These are phyloP conservation scores for Alternaria arbusti DNA, from an alignment of 2,329 filamentous ascomycete genomes.

Conservation along the genomic window DNA sequence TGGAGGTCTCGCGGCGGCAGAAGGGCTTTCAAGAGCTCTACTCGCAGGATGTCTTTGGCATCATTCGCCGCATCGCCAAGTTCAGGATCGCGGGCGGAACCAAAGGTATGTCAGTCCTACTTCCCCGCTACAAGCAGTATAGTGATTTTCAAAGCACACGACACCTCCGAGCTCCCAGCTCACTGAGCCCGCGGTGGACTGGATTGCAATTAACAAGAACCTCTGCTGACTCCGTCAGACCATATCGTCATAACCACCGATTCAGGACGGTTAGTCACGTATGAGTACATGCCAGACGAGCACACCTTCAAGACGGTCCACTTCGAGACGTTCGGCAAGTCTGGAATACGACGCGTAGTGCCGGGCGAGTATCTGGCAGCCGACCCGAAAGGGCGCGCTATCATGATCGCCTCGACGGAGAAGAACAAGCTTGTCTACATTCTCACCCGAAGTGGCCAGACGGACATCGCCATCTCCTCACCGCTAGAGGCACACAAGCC, in stretches of 20 bases:
- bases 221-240: constrained; percentile 65
- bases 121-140: constrained; percentile 48
- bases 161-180: constrained; percentile 33
- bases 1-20: constrained; percentile 83
- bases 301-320: constrained; percentile 90
- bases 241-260: constrained; percentile 95
- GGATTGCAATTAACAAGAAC: constrained; percentile 38
- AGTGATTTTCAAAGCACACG: constrained; percentile 56
- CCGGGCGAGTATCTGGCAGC: constrained; percentile 95
- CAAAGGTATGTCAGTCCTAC: constrained; percentile 75
- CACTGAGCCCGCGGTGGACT: constrained; percentile 34
- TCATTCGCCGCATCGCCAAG: constrained; percentile 85
- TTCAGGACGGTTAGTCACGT: constrained; percentile 90
- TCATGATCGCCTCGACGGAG: constrained; percentile 90
- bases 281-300: constrained; percentile 86
- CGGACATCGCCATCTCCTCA: constrained; percentile 94
- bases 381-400: constrained; percentile 94
- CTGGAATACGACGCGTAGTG: constrained; percentile 88
- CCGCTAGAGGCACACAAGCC: constrained; percentile 95
- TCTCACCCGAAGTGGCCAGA: constrained; percentile 91
- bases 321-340: constrained; percentile 97
- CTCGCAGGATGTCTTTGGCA: constrained; percentile 94
- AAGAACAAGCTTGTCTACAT: constrained; percentile 99
- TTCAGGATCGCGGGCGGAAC: constrained; percentile 92
- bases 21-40: constrained; percentile 86